A percentile compares a stretch with the other conserved stretches of the same genome.
Conservation (phyloP, 2,329 filamentous ascomycete genomes). For the Claviceps cyperi region DNA sequence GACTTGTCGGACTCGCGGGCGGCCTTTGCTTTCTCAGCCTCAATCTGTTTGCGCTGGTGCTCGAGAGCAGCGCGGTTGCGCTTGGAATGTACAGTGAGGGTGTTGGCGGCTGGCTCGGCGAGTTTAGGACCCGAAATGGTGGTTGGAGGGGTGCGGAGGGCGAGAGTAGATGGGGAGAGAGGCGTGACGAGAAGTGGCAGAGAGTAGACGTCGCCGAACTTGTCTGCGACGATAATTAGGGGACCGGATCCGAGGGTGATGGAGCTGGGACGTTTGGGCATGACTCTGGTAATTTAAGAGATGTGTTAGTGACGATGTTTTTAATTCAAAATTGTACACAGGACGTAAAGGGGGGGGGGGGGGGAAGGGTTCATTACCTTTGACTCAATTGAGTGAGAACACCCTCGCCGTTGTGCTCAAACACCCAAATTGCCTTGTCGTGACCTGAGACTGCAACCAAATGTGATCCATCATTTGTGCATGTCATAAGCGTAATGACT, state of each 20-base stretch:
- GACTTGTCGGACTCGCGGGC: constrained; percentile 9
- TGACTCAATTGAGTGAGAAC: constrained; percentile 53
- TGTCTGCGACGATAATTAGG: constrained; percentile 74
- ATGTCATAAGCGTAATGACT: constrained; percentile 54
- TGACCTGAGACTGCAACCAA: constrained; percentile 72
- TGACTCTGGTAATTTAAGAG: constrained; percentile 35
- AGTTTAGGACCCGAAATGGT: constrained; percentile 12
- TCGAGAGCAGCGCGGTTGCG: constrained; percentile 47
- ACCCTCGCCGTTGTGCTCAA: constrained; percentile 50
- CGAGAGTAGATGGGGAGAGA: constrained; percentile 6
- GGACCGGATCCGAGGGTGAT: constrained; percentile 55
- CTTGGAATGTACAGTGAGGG: constrained; percentile 47
- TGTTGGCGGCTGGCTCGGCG: constrained; percentile 37
- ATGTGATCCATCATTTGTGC: constrained; percentile 50
- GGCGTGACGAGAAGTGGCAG: constrained; percentile 45
- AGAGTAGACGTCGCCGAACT: constrained; percentile 92
- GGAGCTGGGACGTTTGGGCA: constrained; percentile 81
- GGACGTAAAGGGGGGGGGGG: neutral
- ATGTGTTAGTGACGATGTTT: neutral
- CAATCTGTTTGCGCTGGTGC: constrained; percentile 38
- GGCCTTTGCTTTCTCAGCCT: constrained; percentile 15
- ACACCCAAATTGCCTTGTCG: constrained; percentile 81
- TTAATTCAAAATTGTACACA: neutral
- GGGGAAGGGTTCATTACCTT: constrained; percentile 34
- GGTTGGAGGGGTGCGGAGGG: constrained; percentile 5